Conservation (phyloP, 202 grass and related monocot species). For the Elaeis oleifera region DNA sequence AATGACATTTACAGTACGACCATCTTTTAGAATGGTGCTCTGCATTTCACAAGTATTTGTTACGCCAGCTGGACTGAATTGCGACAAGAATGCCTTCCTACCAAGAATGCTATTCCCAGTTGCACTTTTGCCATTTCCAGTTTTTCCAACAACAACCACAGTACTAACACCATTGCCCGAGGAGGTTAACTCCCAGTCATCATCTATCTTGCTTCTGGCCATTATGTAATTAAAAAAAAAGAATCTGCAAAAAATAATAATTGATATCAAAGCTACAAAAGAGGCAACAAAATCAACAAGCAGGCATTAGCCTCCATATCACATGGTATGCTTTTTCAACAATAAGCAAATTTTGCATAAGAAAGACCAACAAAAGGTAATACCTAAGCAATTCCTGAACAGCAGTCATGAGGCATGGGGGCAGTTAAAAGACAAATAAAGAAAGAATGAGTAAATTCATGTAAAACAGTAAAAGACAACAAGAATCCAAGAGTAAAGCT, state of each 20-base stretch:
- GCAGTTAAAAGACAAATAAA: too few species aligned
- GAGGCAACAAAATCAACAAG: neutral
- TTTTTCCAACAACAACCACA: slow-evolving; percentile 84
- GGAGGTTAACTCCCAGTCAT: slow-evolving; percentile 6
- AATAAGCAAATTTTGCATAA: too few species aligned
- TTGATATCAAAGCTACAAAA: neutral
- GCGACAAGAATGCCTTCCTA: slow-evolving; percentile 59
- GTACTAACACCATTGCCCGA: slow-evolving; percentile 15
- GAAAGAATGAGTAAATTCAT: too few species aligned
- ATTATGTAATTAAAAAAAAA: slow-evolving; percentile 6
- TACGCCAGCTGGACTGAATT: slow-evolving; percentile 48
- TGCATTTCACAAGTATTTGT: slow-evolving; percentile 69
- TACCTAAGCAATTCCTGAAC: too few species aligned
- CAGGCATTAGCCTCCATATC: too few species aligned
- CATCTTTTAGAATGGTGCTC: slow-evolving; percentile 59
- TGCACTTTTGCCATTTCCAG: slow-evolving; percentile 89
- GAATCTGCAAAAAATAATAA: neutral
- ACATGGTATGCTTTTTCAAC: too few species aligned
- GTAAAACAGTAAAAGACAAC: too few species aligned
- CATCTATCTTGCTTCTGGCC: slow-evolving; percentile 5
- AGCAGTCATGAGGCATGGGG: too few species aligned
- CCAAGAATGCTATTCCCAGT: slow-evolving; percentile 95
- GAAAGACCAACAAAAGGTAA: too few species aligned
- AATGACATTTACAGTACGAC: slow-evolving; percentile 79
- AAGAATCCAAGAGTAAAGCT: too few species aligned